Percentiles rank a stretch among this genome's conserved stretches.
These are phyloP conservation scores for Cadophora sp. DNA, from an alignment of 2,329 filamentous ascomycete species.

Conservation along the genomic window DNA sequence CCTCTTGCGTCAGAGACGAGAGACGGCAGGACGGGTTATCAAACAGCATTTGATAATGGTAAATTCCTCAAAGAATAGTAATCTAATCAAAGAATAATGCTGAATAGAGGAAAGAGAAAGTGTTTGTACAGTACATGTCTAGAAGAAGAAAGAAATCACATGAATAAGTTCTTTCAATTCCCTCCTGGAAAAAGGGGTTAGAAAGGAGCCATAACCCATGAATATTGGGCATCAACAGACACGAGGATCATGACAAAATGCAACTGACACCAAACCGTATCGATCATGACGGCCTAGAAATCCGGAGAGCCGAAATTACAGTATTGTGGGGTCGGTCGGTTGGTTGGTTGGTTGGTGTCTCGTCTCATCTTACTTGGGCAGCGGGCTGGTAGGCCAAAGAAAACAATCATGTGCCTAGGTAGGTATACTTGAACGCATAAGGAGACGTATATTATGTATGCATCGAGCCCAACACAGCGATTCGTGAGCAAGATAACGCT, in stretches of 20 bases:
- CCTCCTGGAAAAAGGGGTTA: no score
- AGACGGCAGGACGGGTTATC: no score
- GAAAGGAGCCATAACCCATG: no score
- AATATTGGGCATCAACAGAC: no score
- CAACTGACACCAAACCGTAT: no score
- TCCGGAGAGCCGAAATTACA: constrained; percentile 3
- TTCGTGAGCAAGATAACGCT: neutral
- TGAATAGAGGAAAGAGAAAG: neutral
- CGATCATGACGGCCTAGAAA: neutral
- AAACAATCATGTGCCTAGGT: neutral
- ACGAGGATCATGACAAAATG: no score
- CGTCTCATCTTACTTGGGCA: neutral
- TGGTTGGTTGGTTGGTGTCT: neutral
- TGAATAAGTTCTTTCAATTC: no score
- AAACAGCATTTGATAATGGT: neutral
- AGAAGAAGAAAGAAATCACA: no score
- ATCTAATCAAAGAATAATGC: no score
- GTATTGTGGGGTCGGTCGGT: neutral
- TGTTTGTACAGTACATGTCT: no score
- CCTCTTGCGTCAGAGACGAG: no score
- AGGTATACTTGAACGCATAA: neutral
- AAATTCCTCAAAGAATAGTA: neutral
- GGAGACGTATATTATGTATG: neutral
- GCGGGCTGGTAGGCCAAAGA: neutral
- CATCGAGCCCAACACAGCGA: neutral